A percentile compares a stretch with the other conserved stretches of the same genome.
These are phyloP conservation scores for Fusarium miscanthi DNA, from an alignment of 2,329 filamentous ascomycete species.

Conservation along the genomic window DNA sequence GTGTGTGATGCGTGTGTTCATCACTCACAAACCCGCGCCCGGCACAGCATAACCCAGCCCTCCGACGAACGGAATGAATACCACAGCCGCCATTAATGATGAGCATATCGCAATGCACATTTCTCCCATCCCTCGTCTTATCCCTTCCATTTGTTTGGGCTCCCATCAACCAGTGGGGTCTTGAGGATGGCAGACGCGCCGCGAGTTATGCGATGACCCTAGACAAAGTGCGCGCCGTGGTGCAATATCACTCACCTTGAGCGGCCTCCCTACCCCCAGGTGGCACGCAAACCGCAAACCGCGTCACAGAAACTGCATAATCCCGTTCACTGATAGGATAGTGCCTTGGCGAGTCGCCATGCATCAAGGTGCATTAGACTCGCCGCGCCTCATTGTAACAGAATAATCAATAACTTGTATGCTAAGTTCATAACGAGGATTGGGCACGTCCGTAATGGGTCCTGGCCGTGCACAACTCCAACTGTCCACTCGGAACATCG, in stretches of 20 bases:
- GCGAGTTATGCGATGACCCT: conserved; percentile 42
- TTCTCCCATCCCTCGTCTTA: conserved; percentile 36
- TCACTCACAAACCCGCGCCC: conserved; percentile 17
- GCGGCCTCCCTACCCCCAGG: conserved; percentile 36
- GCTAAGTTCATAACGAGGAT: conserved; percentile 25
- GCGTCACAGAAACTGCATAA: conserved; percentile 53
- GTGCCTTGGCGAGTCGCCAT: conserved; percentile 34
- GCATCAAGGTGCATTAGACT: conserved; percentile 35
- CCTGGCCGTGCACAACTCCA: conserved; percentile 41
- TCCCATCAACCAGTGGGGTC: conserved; percentile 34
- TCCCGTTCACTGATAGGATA: conserved; percentile 48
- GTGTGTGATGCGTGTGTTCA: conserved; percentile 25
- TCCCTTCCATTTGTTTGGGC: conserved; percentile 36
- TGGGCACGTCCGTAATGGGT: conserved; percentile 26
- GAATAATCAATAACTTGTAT: conserved; percentile 23
- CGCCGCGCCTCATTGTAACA: conserved; percentile 36
- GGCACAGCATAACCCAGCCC: conserved; percentile 14
- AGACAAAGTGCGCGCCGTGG: conserved; percentile 37
- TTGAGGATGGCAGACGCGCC: conserved; percentile 40
- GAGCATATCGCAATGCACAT: conserved; percentile 36
- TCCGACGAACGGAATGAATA: conserved; percentile 32
- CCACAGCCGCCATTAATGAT: conserved; percentile 34
- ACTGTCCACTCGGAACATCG: conserved; percentile 43
- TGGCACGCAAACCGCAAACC: conserved; percentile 47
- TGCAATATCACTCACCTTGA: conserved; percentile 40